Conservation (phyloP, 2,329 filamentous ascomycete genomes). For the Colletotrichum sp. region DNA sequence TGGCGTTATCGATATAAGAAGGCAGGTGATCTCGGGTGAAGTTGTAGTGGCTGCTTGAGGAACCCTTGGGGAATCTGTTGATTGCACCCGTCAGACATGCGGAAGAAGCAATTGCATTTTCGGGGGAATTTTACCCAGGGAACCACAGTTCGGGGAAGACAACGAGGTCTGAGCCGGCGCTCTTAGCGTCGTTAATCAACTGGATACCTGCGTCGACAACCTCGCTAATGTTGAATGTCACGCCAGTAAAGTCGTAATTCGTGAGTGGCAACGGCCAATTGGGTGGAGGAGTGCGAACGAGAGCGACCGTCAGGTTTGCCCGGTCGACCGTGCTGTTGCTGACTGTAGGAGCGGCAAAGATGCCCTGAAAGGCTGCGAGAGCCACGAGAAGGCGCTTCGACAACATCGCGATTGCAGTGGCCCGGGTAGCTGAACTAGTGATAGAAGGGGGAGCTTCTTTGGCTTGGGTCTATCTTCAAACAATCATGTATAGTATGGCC, state of each 20-base stretch:
- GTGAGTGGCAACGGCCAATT: constrained; percentile 1
- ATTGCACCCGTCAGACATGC: not conserved
- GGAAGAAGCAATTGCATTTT: not conserved
- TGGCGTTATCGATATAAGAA: not conserved
- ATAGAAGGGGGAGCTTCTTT: not conserved
- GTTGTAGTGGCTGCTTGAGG: not conserved
- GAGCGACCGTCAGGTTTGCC: not conserved
- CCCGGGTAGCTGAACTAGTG: not conserved
- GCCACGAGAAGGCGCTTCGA: not conserved
- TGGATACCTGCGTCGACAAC: not conserved
- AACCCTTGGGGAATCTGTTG: not conserved
- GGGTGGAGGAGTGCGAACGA: not conserved
- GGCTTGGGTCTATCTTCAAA: not conserved
- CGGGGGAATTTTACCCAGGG: not conserved
- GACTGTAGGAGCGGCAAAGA: not conserved
- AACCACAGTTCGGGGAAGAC: constrained; percentile 4
- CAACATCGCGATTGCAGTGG: not conserved
- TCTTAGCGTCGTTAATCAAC: not conserved
- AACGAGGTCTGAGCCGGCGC: not conserved
- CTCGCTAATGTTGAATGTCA: not conserved
- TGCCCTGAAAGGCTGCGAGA: not conserved
- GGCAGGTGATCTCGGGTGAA: not conserved
- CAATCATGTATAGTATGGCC: not conserved
- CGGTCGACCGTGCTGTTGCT: not conserved
- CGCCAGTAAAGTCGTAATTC: not conserved